These are phyloP conservation scores for Ophiocytium majus DNA, from an alignment of 352 stramenopile genomes.

Conservation along the genomic window DNA sequence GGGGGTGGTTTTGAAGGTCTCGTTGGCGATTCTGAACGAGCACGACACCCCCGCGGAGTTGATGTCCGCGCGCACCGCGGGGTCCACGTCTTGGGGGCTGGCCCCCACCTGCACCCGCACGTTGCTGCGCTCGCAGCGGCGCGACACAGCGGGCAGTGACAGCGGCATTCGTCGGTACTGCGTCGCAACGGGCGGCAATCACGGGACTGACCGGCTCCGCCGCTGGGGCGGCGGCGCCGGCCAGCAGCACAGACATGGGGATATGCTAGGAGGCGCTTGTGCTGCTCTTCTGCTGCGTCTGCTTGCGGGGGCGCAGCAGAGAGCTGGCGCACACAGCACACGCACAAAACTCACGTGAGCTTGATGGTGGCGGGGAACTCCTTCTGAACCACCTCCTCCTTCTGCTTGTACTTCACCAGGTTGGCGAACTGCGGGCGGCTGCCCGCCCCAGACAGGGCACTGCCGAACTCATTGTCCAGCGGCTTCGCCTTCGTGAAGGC, in stretches of 20 bases:
- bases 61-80: neutral
- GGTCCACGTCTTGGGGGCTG: constrained; percentile 18
- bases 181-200: no score
- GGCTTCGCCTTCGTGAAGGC: neutral
- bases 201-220: no score
- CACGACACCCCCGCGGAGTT: constrained; percentile 26
- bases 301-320: no score
- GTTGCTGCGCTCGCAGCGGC: no score
- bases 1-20: constrained; percentile 29
- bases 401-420: constrained; percentile 38
- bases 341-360: constrained; percentile 25
- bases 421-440: constrained; percentile 33
- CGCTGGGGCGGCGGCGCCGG: no score
- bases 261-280: no score
- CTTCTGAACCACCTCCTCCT: constrained; percentile 37
- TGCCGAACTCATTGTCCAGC: constrained; percentile 47
- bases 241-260: no score
- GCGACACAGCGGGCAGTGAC: no score
- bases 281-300: no score
- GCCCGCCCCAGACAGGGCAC: constrained; percentile 28
- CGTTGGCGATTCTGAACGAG: constrained; percentile 44
- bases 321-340: neutral
- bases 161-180: no score
- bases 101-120: constrained; percentile 31
- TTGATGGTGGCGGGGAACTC: constrained; percentile 48